Conservation (phyloP, 768 basidiomycete species). For the Boletus insuetus region DNA sequence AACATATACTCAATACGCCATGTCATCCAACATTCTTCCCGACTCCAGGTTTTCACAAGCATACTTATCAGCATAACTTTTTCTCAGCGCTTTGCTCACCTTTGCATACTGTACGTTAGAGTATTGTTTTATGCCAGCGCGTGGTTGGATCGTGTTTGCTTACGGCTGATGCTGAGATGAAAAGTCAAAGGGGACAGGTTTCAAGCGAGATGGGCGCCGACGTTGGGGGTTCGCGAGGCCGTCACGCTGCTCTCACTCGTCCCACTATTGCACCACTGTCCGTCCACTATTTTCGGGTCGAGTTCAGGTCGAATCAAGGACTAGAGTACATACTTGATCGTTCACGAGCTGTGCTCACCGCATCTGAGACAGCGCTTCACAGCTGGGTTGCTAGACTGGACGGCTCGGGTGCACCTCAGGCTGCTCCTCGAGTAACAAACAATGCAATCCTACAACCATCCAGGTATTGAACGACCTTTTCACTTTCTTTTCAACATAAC, state of each 20-base stretch:
- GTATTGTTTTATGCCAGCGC: slow-evolving; percentile 28
- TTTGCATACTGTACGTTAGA: slow-evolving; percentile 48
- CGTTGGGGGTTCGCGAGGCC: not conserved
- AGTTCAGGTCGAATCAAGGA: too few species aligned
- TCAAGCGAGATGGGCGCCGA: slow-evolving; percentile 26
- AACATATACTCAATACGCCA: slow-evolving; percentile 33
- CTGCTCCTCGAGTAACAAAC: too few species aligned
- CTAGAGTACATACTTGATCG: not conserved
- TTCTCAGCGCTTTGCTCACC: slow-evolving; percentile 18
- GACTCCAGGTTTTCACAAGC: slow-evolving; percentile 24
- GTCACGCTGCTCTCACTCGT: not conserved
- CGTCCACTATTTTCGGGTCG: too few species aligned
- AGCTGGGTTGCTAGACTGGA: too few species aligned
- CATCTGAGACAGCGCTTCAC: not conserved
- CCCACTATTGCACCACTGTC: not conserved
- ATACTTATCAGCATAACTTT: slow-evolving; percentile 30
- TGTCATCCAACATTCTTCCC: slow-evolving; percentile 28
- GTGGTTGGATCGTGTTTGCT: slow-evolving; percentile 1
- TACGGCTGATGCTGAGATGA: not conserved
- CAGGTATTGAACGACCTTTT: slow-evolving; percentile 17
- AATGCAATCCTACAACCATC: slow-evolving; percentile 34
- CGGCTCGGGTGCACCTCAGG: too few species aligned
- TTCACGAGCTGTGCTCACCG: not conserved
- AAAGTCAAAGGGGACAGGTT: not conserved
- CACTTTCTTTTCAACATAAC: not conserved